A percentile compares a stretch with the other conserved stretches of the same genome.
Evolutionary conservation across 129 eudicot species (phyloP).

Genomic region (Flaveria brownii): DNA sequence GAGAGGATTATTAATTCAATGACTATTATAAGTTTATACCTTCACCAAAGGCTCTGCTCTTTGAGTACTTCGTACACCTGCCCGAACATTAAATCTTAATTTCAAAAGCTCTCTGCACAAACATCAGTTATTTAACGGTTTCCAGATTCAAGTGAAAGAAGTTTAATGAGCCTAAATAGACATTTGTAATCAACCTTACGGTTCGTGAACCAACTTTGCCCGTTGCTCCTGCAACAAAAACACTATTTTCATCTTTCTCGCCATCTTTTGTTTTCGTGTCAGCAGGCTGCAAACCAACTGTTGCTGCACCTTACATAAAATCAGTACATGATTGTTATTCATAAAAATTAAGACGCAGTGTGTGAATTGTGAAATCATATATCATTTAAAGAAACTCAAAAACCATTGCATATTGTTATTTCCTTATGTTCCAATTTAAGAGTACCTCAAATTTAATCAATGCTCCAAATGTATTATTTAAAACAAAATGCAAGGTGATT

Average conservation of each 20-base stretch:
- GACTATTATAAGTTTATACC: slow-evolving; percentile 43
- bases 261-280: slow-evolving; percentile 48
- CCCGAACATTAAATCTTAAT: slow-evolving; percentile 85
- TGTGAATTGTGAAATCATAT: neutral
- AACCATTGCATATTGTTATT: neutral
- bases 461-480: neutral
- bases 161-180: slow-evolving; percentile 24
- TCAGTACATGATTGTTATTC: slow-evolving; percentile 12
- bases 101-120: slow-evolving; percentile 89
- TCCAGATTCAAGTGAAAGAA: slow-evolving; percentile 12
- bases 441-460: slow-evolving; percentile 4
- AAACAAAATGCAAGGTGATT: slow-evolving; percentile 2
- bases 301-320: slow-evolving; percentile 45
- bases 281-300: slow-evolving; percentile 48
- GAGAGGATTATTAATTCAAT: slow-evolving; percentile 3
- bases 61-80: slow-evolving; percentile 85
- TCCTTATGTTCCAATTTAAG: neutral
- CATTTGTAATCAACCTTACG: slow-evolving; percentile 61
- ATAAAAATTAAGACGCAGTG: neutral
- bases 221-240: slow-evolving; percentile 98
- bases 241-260: slow-evolving; percentile 50
- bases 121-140: slow-evolving; percentile 21
- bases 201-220: slow-evolving; percentile 98
- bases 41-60: slow-evolving; percentile 78
- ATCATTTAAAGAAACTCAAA: neutral